Evolutionary conservation across 2,329 filamentous ascomycete genomes (phyloP), one percentile per base, ranked within the genome.

Genomic region (Pseudocercospora ulei): DNA sequence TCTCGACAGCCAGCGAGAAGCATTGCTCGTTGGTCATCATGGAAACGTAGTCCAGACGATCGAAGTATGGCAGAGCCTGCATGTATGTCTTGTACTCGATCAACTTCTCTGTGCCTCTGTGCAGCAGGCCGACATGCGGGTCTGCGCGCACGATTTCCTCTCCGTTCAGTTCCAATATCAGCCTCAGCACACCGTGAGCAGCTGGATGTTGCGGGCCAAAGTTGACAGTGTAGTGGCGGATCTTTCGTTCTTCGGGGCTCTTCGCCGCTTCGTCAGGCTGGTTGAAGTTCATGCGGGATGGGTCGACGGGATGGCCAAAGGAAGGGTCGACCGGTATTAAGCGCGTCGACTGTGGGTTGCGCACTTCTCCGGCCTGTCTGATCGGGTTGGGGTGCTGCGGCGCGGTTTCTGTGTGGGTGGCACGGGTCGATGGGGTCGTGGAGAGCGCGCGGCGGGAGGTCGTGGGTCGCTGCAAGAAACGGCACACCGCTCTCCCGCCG

Each of bases 21-120:
- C 86, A 94, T 68, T 98, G 90, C 73, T 98, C 90, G 66, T 98
- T 98, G 58, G 90, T 98, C 90, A 98, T 98, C 92, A 98, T 98
- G 58, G 86, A 95, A 55, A 95, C 87, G 65, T 98, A 98, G 67
- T 98, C 90, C 64, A 98, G 73, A 55, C 90, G 85, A 68, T 98
- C 90, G 63, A 98, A 98, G 72, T 98, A 98, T 40, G 90, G 90
- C 60, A 98, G 72, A 41, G 90, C 90, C 72, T 98, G 90, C 59
- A 96, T 75, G 62, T 98, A 98, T 55, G 88, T 94, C 75, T 94
- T 95, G 76, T 98, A 98, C 73, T 98, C 90, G 67, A 96, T 96
- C 68, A 98, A 77, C 75, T 98, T 98, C 74, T 98, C 90, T 48
- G 90, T 98, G 54, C 90, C 90, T 57, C 90, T 79, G 66, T 98